These are phyloP conservation scores for Ophiostoma quercus DNA, from an alignment of 2,329 filamentous ascomycete species.

Conservation along the genomic window DNA sequence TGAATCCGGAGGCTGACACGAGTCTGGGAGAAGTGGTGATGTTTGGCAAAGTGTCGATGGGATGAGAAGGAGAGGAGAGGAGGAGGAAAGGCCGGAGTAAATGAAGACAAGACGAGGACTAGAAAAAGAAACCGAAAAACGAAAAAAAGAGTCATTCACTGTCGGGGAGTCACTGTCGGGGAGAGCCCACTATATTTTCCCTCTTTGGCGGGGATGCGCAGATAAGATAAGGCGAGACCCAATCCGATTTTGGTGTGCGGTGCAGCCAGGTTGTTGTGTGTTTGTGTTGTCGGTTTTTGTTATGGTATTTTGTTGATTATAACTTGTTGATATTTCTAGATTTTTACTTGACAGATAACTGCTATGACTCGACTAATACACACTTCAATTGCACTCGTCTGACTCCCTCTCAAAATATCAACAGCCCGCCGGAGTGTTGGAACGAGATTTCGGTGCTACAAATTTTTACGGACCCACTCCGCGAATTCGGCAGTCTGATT, in stretches of 20 bases:
- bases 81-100: background rate
- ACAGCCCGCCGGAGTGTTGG: background rate
- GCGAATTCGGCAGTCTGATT: constrained; percentile 20
- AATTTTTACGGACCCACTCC: constrained; percentile 21
- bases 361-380: no score
- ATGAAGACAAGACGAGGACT: constrained; percentile 8
- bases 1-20: background rate
- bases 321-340: background rate
- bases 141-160: constrained; percentile 25
- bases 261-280: no score
- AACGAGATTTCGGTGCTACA: constrained; percentile 9
- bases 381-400: background rate
- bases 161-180: constrained; percentile 5
- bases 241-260: background rate
- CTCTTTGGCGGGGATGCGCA: constrained; percentile 22
- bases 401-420: background rate
- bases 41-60: background rate
- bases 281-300: background rate
- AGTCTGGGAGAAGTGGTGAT: constrained; percentile 8
- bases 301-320: background rate
- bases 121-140: constrained; percentile 13
- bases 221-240: constrained; percentile 27
- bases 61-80: background rate
- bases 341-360: background rate
- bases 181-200: constrained; percentile 23